A percentile compares a stretch with the other conserved stretches of the same genome.
Conservation (phyloP, 805 yeast genomes). For the Candida germanica region DNA sequence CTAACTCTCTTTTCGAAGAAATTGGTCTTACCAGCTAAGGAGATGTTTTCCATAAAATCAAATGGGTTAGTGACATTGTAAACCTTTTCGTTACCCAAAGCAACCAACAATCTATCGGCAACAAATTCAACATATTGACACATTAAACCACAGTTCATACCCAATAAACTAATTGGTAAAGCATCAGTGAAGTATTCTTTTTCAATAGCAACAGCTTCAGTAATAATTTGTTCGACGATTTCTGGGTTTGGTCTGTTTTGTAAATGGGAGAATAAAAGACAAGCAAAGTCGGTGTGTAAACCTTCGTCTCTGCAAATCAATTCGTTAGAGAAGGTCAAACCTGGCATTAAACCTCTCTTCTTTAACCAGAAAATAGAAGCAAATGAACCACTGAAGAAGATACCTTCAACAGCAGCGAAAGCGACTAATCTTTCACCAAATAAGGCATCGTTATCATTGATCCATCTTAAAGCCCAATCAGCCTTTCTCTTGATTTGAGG, state of each 20-base stretch:
- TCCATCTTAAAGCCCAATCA: conserved; percentile 99
- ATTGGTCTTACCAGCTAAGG: conserved; percentile 97
- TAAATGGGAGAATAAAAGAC: conserved; percentile 89
- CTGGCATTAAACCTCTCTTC: conserved; percentile 99
- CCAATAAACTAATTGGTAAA: conserved; percentile 85
- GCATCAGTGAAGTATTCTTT: conserved; percentile 94
- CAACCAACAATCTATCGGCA: conserved; percentile 90
- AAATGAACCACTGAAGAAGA: conserved; percentile 96
- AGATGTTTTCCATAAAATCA: conserved; percentile 98
- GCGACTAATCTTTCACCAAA: conserved; percentile 97
- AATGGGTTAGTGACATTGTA: conserved; percentile 91
- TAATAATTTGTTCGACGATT: conserved; percentile 80
- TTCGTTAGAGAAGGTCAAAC: conserved; percentile 96
- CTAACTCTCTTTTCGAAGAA: conserved; percentile 98
- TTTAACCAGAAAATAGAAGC: conserved; percentile 99
- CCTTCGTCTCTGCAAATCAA: conserved; percentile 98
- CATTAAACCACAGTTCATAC: conserved; percentile 94
- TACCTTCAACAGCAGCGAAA: conserved; percentile 98
- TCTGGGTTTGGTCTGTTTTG: conserved; percentile 80
- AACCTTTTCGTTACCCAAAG: conserved; percentile 86
- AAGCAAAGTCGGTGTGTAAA: conserved; percentile 97
- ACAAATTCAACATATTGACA: conserved; percentile 97
- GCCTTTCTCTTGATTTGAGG: conserved; percentile 97
- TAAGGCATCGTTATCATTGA: conserved; percentile 78
- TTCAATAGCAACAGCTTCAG: conserved; percentile 94